Base-by-base conservation (phyloP, 768 basidiomycete species). In the Lenzites betulinus region DNA sequence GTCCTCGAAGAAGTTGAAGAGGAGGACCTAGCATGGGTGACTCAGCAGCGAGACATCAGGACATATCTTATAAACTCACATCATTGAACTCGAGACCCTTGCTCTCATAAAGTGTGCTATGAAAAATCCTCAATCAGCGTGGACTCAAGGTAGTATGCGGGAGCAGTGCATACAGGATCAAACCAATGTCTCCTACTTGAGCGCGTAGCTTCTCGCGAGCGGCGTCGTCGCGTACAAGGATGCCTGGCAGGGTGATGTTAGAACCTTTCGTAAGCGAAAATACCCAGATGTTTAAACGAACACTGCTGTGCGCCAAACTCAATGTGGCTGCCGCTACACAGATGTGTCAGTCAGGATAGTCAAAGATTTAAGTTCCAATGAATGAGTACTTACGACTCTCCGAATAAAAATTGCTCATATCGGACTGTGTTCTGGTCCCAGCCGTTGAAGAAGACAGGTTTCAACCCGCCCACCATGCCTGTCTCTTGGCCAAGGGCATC, bases 1-100 rank as follows among this genome's bases (percentile, higher is more conserved):
- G 63, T 88, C 86, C 25, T 83, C 79, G 64, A 92, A 92, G 71
- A 90, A 90, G 62, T 92, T 85, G 65, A 86, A 90, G 12, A 92
- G 66, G 3, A 92, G 75, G 4, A 92, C 88, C 88, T 90, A 57
- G 0, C 3, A 12, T 3, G 22, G 23, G 25, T 12, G 18, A n/a
- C 11, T 33, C 8, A 43, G 18, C 18, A 43, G 5, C 18, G 42
- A 16, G 3, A 22, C 3, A 9, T 25, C 25, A 26, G 16, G 23
- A 25, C 20, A 47, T 47, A 6, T 49, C 16, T 7, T 11, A 15
- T 30, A 1, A 22, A 30, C 16, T 16, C 26, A 86, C 86, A 64
- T 88, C 86, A 62, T 86, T 80, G 69, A 87, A 88, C 64, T 88
- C 87, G 5, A 87, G 71, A 0, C 87, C 87, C 71, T 87, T 88